Base-by-base conservation (phyloP, 257 asterid species). In the Dorcoceras hygrometricum region DNA sequence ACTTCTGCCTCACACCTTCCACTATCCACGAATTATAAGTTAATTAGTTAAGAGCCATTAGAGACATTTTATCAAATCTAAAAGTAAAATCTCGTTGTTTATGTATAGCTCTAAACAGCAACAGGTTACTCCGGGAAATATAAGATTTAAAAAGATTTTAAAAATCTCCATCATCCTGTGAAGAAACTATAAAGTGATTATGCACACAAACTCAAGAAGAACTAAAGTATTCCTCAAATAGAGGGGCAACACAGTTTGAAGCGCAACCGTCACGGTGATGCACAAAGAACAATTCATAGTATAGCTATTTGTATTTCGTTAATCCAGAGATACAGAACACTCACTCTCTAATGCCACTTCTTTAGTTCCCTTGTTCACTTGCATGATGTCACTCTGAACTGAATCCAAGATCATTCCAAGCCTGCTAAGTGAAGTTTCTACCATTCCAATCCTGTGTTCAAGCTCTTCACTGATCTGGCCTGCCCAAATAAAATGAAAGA, bases 301-400 rank as follows among this genome's bases (percentile, higher is more conserved):
- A 55, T 53, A 61, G 23, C 28, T 59, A 51, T 19, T 58, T 23
- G 24, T 11, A 56, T 31, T 54, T 59, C 48, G 19, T 8, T 59
- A 22, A 31, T 43, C 22, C 28, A 73, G 39, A 62, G 68, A 67
- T 36, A 48, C 14, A 20, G 70, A 64, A 73, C 73, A 79, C 96
- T 83, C 73, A 86, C 99, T 76, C 76, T 88, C 95, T 60, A 88
- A 36, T 62, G 76, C 71, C 66, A 85, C 70, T 80, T 90, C 96
- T 80, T 90, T 90, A 64, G 88, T 88, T 64, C 96, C 90, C 87
- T 81, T 87, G 82, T 88, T 87, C 57, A 76, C 91, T 82, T 88
- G 95, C 86, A 90, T 87, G 74, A 94, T 66, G 77, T 90, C 97
- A 78, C 83, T 75, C 79, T 94, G 99, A 72, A 90, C 75, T 62